Evolutionary conservation across 208 protist genomes (phyloP).

Genomic region (Leishmania tropica): DNA sequence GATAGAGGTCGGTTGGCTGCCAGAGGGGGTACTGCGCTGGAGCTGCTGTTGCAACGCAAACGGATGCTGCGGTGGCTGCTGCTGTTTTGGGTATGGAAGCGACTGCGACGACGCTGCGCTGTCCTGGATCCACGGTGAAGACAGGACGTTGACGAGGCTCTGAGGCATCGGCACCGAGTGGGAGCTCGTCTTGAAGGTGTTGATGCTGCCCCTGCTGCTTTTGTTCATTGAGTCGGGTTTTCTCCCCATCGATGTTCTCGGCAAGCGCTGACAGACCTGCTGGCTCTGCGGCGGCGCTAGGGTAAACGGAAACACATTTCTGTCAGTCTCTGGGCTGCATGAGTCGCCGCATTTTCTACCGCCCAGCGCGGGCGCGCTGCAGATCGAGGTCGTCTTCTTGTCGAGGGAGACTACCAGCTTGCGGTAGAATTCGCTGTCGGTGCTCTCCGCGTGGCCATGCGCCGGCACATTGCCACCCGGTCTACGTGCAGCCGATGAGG

Average conservation of each 20-base stretch:
- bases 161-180: slow-evolving; percentile 8
- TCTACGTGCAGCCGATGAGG: background rate
- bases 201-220: background rate
- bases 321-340: background rate
- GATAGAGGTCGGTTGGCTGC: background rate
- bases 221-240: background rate
- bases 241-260: background rate
- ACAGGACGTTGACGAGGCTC: slow-evolving; percentile 2
- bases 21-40: background rate
- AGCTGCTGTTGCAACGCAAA: background rate
- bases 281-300: background rate
- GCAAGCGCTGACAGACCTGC: background rate
- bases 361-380: background rate
- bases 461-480: background rate
- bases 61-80: slow-evolving; percentile 1
- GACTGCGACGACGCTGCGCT: background rate
- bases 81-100: background rate
- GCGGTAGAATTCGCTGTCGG: slow-evolving; percentile 6
- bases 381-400: slow-evolving; percentile 16
- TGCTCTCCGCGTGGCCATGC: background rate
- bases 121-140: slow-evolving; percentile 8
- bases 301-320: background rate
- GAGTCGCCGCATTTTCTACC: background rate
- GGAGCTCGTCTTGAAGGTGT: slow-evolving; percentile 6
- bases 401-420: background rate